Evolutionary conservation across 306 rosid species (phyloP), one percentile per base, ranked within the genome.

Genomic region (Luffa aegyptiaca): DNA sequence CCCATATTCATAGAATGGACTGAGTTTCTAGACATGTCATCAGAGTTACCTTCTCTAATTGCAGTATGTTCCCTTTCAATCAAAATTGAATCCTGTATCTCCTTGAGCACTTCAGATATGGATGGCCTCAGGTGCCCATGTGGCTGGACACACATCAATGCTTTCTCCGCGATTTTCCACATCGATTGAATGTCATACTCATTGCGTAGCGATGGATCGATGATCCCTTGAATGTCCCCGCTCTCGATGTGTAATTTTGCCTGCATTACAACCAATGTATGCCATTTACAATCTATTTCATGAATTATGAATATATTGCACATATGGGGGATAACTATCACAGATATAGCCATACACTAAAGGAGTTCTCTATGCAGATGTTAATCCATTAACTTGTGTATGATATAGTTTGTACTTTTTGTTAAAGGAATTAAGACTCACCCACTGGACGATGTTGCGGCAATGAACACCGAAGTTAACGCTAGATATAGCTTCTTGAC

Each of bases 151-250:
- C 99, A 95, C 97, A 93, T 90, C 90, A 95, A 83, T 10, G 99
- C 99, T 86, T 87, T 95, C 89, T 95, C 99, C 9, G 99, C 99
- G 69, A 95, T 93, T 86, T 95, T 95, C 99, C 99, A 95, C 93
- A 95, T 91, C 10, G 99, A 95, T 79, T 95, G 99, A 45, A 95
- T 88, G 80, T 95, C 96, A 63, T 87, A 95, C 8, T 95, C 91
- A 33, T 80, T 83, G 1, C 18, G 82, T 39, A 95, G 84, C 6
- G 88, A 75, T 10, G 97, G 93, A 84, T 95, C 99, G 10, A 95
- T 95, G 57, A 95, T 95, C 26, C 97, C 97, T 83, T 90, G 99
- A 77, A 95, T 95, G 81, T 95, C 96, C 16, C 99, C 99, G 13
- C 94, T 91, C 92, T 95, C 97, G 13, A 95, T 90, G 88, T 91